Conservation (phyloP, 2,329 filamentous ascomycete species). For the Cytospora schulzeri region DNA sequence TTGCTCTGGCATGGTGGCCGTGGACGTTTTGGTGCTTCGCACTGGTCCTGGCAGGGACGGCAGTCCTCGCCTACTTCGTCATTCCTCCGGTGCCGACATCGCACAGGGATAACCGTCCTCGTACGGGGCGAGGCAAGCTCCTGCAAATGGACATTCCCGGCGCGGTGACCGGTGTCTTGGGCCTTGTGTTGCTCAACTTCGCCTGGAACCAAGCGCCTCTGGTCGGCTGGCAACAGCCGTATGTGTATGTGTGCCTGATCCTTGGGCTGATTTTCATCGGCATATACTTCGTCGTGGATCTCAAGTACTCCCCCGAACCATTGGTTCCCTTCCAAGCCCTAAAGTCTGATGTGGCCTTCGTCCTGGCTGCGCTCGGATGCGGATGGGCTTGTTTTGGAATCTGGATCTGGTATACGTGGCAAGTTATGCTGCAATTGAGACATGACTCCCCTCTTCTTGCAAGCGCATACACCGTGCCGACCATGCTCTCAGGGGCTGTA, state of each 20-base stretch:
- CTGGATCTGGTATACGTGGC: constrained; percentile 54
- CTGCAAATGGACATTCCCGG: constrained; percentile 33
- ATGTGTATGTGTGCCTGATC: constrained; percentile 53
- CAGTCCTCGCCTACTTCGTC: constrained; percentile 30
- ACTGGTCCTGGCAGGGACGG: constrained; percentile 29
- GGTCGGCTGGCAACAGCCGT: constrained; percentile 53
- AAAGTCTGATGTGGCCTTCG: constrained; percentile 52
- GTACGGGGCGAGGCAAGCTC: constrained; percentile 16
- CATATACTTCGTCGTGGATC: constrained; percentile 54
- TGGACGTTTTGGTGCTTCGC: constrained; percentile 36
- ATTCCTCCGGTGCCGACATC: constrained; percentile 29
- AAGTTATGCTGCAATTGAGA: constrained; percentile 49
- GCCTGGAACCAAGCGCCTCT: constrained; percentile 60
- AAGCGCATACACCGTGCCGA: constrained; percentile 35
- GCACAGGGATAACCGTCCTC: constrained; percentile 6
- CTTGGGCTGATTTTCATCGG: constrained; percentile 53
- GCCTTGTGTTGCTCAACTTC: constrained; percentile 57
- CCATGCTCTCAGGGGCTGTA: constrained; percentile 33
- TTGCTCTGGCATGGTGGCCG: constrained; percentile 36
- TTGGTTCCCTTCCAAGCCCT: constrained; percentile 58
- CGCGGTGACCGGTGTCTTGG: constrained; percentile 45
- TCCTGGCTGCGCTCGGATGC: constrained; percentile 54
- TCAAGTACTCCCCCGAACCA: constrained; percentile 48
- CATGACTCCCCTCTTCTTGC: constrained; percentile 31
- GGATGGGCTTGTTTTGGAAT: constrained; percentile 58